Evolutionary conservation across 805 yeast species (phyloP), one percentile per base, ranked within the genome.

Genomic region (Jamesozyma spencerorum): DNA sequence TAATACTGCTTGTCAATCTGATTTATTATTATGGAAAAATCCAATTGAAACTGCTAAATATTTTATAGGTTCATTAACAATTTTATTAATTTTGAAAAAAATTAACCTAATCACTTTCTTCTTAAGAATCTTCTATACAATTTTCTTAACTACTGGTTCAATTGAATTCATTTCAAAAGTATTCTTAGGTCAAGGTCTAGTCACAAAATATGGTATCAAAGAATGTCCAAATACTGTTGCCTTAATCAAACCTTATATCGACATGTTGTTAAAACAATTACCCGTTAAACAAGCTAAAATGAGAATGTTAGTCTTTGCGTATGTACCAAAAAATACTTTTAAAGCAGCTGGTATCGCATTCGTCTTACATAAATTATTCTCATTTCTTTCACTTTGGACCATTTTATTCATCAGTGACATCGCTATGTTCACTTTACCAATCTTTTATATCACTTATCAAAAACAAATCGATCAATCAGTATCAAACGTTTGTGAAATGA

Each of bases 161-260:
- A 83, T 80, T 41, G 97, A 88, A 68, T 83, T 79, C 57, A 69
- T 71, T 42, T 82, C 94, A 46, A 81, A 81, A 57, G 53, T 77
- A 33, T 64, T 81, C 49, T 72, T 84, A 37, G 95, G 95, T 41
- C 64, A 64, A 38, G 96, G 97, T 15, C 71, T 88, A 47, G 80
- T 90, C 45, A 74, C 87, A 46, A 75, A 79, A 53, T 78, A 82
- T 70, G 79, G 74, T 60, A 85, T 92, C 14, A 52, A 51, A 39
- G 55, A 55, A 13, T 60, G 65, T 44, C 63, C 63, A 38, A 54
- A 60, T 40, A 47, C 52, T 18, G 63, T 54, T 18, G 64, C 58
- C 28, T 36, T 51, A 26, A 42, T 58, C 34, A 62, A 54, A 40
- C 66, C 66, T 22, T 44, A 47, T 35, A 36, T 62, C 19, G 65